Conservation (phyloP, 2,329 filamentous ascomycete species). For the Clonostachys solani region DNA sequence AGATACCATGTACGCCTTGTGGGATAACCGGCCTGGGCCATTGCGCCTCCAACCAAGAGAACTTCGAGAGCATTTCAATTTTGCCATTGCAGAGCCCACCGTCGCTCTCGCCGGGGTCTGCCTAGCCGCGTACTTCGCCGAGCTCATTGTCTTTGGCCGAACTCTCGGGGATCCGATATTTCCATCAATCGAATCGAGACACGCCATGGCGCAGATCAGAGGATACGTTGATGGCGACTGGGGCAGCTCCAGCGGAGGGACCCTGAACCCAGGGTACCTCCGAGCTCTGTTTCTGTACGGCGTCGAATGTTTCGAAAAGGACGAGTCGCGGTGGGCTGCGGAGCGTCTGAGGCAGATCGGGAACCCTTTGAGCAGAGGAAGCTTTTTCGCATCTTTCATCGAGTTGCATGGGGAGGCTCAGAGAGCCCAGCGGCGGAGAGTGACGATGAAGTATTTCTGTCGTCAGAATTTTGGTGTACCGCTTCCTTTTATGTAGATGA, state of each 20-base stretch:
- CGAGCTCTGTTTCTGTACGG: slow-evolving; percentile 12
- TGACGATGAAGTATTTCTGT: slow-evolving; percentile 6
- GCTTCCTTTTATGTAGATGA: slow-evolving; percentile 1
- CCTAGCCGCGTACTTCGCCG: slow-evolving; percentile 10
- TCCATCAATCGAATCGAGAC: slow-evolving; percentile 7
- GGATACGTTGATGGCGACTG: slow-evolving; percentile 11
- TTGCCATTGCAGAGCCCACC: slow-evolving; percentile 7
- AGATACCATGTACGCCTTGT: slow-evolving; percentile 5
- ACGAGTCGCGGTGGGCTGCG: slow-evolving; percentile 10
- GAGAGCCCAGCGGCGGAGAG: slow-evolving; percentile 3
- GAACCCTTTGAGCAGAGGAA: slow-evolving; percentile 4
- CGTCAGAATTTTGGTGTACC: slow-evolving; percentile 5
- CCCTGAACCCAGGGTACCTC: slow-evolving; percentile 10
- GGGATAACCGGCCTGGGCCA: slow-evolving; percentile 7
- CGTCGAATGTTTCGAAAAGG: slow-evolving; percentile 10
- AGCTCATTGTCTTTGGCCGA: slow-evolving; percentile 13
- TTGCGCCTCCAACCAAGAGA: slow-evolving; percentile 5
- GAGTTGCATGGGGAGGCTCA: slow-evolving; percentile 3
- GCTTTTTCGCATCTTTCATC: slow-evolving; percentile 5
- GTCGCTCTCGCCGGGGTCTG: slow-evolving; percentile 10
- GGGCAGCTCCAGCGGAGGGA: slow-evolving; percentile 1
- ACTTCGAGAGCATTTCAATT: slow-evolving; percentile 8
- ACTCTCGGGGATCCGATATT: slow-evolving; percentile 9
- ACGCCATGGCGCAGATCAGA: slow-evolving; percentile 6
- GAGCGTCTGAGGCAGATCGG: slow-evolving; percentile 5